Evolutionary conservation across 176 grass and related monocot species (phyloP), one percentile per base, ranked within the genome.

Genomic region (Pharus latifolius): DNA sequence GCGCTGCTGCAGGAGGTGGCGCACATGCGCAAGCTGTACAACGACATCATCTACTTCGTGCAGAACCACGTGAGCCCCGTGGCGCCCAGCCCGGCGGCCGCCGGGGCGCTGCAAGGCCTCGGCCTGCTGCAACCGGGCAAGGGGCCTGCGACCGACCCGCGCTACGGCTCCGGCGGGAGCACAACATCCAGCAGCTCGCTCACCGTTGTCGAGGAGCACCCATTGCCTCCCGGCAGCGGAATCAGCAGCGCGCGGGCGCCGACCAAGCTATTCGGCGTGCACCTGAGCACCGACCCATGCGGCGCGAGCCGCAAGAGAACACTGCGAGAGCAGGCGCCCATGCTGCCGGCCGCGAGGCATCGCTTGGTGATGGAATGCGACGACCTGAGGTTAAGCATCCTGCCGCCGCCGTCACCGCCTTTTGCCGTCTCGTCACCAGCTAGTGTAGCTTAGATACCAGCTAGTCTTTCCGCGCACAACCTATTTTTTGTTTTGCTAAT

Each of bases 41-140:
- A 80, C 68, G 86, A 84, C 59, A 89, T 84, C 50, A 84, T 89
- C 55, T 84, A 89, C 86, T 84, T 84, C n/a, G 77, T 89, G 27
- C 86, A 89, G 65, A 89, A 84, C 81, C 81, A 84, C 63, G 86
- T 89, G 16, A 58, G 63, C 16, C 81, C 81, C 5, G 77, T 84
- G 19, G 71, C 64, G 5, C 86, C 86, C 8, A 89, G 81, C 58
- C 83, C 76, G 11, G 85, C 73, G 3, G 79, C 73, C 5, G 66
- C 80, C 0, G 41, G 46, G 1, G 46, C 50, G 17, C 13, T 57
- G 19, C 56, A 72, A 5, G 50, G 46, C 34, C 34, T 73, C 10
- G 40, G 67, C 4, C 64, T 78, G 19, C 40, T 63, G 30, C 41
- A 33, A 16, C 27, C 38, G 15, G 54, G 60, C 9, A 16, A 45